These are phyloP conservation scores for Fusarium verrucosum DNA, from an alignment of 2,329 filamentous ascomycete species.

Conservation along the genomic window DNA sequence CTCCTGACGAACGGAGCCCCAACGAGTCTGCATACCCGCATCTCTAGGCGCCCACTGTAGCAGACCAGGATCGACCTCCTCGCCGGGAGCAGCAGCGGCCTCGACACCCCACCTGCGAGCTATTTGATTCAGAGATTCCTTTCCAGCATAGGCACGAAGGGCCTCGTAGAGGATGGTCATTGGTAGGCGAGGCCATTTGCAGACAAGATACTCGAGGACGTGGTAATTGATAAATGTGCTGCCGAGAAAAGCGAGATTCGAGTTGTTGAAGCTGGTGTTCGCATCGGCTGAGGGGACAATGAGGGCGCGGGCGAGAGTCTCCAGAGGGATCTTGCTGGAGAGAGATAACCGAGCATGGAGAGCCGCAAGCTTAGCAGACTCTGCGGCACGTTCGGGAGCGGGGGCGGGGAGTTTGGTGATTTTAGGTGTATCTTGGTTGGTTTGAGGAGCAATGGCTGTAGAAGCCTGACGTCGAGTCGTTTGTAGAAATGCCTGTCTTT, in stretches of 20 bases:
- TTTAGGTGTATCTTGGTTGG: constrained; percentile 39
- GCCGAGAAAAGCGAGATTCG: constrained; percentile 81
- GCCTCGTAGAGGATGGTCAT: constrained; percentile 87
- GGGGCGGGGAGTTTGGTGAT: constrained; percentile 71
- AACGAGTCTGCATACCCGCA: constrained; percentile 57
- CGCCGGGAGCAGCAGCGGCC: constrained; percentile 82
- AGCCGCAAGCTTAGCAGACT: constrained; percentile 89
- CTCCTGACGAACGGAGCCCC: constrained; percentile 64
- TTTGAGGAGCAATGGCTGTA: constrained; percentile 38
- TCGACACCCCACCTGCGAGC: constrained; percentile 93
- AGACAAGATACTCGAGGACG: constrained; percentile 85
- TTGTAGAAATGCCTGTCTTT: constrained; percentile 38
- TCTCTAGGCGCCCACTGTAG: constrained; percentile 76
- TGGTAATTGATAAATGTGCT: constrained; percentile 88
- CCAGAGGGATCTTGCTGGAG: constrained; percentile 80
- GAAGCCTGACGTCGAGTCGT: constrained; percentile 47
- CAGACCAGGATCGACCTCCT: constrained; percentile 90
- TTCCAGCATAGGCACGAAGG: constrained; percentile 84
- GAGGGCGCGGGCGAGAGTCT: constrained; percentile 86
- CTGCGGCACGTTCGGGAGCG: constrained; percentile 69
- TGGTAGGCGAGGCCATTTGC: constrained; percentile 89
- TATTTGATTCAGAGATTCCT: constrained; percentile 76
- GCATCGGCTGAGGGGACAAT: constrained; percentile 86
- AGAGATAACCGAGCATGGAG: constrained; percentile 90
- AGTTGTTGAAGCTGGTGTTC: constrained; percentile 86